phyloP scores from a whole-genome alignment of 139 green algal genomes.

The Chlorella sorokiniana region DNA sequence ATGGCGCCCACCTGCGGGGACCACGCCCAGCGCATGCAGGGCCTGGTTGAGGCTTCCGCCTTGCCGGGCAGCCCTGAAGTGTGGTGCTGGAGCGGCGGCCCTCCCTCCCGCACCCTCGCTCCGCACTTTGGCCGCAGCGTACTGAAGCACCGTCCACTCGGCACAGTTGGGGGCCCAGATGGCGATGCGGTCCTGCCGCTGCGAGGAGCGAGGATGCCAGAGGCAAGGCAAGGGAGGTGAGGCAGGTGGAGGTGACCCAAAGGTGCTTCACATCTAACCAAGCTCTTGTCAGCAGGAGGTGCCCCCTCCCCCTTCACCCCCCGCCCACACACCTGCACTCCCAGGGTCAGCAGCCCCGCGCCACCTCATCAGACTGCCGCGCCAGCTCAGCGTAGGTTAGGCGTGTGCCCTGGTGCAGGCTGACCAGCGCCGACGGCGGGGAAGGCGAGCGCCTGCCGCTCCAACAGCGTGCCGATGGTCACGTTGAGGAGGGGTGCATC shows the following conservation, averaged over 20 bases:
- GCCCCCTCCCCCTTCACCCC: too few species aligned
- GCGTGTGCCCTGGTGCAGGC: conserved; percentile 12
- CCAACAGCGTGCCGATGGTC: conserved; percentile 9
- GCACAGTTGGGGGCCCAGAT: conserved; percentile 39
- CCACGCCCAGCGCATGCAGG: neutral
- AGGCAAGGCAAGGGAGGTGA: neutral
- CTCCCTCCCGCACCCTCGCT: neutral
- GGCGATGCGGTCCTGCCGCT: conserved; percentile 41
- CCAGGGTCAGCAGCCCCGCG: conserved; percentile 56
- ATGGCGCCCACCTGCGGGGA: conserved; percentile 32
- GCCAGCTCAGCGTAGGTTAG: conserved; percentile 31
- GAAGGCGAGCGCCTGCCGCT: neutral
- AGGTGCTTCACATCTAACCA: neutral
- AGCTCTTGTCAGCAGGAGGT: too few species aligned
- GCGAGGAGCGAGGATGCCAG: neutral
- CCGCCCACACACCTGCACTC: conserved; percentile 25
- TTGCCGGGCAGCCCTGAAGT: neutral
- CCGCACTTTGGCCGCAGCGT: conserved; percentile 24
- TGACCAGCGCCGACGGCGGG: conserved; percentile 19
- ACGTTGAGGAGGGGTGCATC: conserved; percentile 5
- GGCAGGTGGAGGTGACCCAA: neutral
- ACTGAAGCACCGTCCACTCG: conserved; percentile 41
- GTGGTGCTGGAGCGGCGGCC: neutral
- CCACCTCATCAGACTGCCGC: neutral
- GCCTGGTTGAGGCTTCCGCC: neutral